Percentiles rank a stretch among this genome's conserved stretches.
phyloP scores from a whole-genome alignment of 129 eudicot species.

The Saposhnikovia divaricata region DNA sequence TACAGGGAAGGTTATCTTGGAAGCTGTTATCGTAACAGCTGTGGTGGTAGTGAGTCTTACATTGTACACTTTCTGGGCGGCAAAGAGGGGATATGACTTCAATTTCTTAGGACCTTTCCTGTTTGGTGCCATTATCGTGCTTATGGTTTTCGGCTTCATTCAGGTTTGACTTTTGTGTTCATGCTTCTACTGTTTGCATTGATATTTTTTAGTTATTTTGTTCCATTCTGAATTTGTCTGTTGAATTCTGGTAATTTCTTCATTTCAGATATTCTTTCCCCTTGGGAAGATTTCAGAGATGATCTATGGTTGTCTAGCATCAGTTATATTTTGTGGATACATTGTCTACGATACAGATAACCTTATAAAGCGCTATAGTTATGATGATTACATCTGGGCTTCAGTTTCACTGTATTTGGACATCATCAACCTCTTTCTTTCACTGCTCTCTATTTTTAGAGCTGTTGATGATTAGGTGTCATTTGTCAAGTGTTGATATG shows the following conservation, averaged over 20 bases:
- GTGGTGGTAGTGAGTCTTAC: conserved; percentile 13
- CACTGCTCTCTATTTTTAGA: conserved; percentile 1
- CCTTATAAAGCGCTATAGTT: conserved; percentile 1
- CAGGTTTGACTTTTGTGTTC: neutral
- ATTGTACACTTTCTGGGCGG: conserved; percentile 4
- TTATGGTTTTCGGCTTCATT: neutral
- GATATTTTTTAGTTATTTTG: no score
- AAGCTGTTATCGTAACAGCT: conserved; percentile 9
- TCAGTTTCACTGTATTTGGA: conserved; percentile 1
- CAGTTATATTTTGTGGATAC: conserved; percentile 8
- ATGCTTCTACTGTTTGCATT: neutral
- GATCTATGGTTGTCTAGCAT: conserved; percentile 8
- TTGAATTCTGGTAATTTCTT: neutral
- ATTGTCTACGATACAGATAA: conserved; percentile 8
- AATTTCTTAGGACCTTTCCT: conserved; percentile 8
- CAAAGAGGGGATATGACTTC: conserved; percentile 9
- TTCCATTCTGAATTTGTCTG: neutral
- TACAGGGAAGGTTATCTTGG: conserved; percentile 4
- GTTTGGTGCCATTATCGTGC: conserved; percentile 9
- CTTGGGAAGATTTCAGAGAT: neutral
- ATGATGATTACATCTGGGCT: conserved; percentile 9
- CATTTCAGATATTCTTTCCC: neutral
- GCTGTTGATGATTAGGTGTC: neutral
- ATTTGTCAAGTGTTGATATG: neutral
- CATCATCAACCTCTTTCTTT: conserved; percentile 12